phyloP scores from a whole-genome alignment of 371 early-diverging fungal species.

The Thermomucor indicae-seudaticae region DNA sequence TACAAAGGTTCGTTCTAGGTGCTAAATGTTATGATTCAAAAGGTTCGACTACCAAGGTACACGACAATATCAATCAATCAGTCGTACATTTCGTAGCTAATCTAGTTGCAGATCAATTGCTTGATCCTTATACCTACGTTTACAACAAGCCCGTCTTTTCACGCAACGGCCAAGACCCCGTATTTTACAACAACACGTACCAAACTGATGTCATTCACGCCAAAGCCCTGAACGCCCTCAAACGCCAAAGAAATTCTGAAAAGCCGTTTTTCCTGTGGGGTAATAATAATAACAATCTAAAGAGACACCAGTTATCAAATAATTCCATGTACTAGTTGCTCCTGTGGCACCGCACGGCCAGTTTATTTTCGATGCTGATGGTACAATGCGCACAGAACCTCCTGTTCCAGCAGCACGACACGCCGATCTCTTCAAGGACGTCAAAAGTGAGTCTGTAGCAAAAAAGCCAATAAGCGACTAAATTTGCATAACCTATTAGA shows the following conservation, averaged over 20 bases:
- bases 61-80: background rate
- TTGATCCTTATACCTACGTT: constrained; percentile 59
- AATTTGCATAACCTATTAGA: no score
- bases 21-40: constrained; percentile 10
- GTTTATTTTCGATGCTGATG: constrained; percentile 18
- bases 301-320: background rate
- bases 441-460: constrained; percentile 26
- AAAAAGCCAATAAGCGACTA: no score
- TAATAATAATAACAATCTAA: background rate
- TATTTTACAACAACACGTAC: constrained; percentile 43
- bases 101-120: constrained; percentile 42
- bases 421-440: constrained; percentile 46
- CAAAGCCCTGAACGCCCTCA: constrained; percentile 48
- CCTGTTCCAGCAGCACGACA: constrained; percentile 52
- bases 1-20: constrained; percentile 6
- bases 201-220: constrained; percentile 63
- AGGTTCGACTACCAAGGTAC: constrained; percentile 14
- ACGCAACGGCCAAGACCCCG: constrained; percentile 49
- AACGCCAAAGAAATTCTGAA: constrained; percentile 32
- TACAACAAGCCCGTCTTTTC: constrained; percentile 59
- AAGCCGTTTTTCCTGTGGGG: constrained; percentile 28
- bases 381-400: constrained; percentile 24
- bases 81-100: background rate
- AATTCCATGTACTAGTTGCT: background rate
- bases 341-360: constrained; percentile 36